Conservation (phyloP, 768 basidiomycete species). For the Trametes cinnabarina region DNA sequence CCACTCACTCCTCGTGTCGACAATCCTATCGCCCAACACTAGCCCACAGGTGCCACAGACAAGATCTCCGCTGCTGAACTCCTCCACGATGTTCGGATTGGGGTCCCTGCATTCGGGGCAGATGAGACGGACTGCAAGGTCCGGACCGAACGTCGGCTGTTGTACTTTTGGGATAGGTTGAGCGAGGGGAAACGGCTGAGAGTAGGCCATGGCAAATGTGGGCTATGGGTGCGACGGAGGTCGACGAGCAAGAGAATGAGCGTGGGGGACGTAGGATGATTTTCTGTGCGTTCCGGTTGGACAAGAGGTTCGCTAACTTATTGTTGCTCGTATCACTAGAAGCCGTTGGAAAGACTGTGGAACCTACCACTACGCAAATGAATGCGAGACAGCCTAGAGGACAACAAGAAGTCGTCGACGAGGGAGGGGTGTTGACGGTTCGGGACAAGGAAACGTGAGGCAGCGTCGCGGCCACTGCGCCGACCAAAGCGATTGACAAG, state of each 20-base stretch:
- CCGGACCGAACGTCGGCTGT: constrained; percentile 69
- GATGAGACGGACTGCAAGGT: constrained; percentile 84
- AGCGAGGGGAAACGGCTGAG: constrained; percentile 80
- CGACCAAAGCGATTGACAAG: not conserved
- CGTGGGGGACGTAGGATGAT: not conserved
- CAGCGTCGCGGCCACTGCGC: not conserved
- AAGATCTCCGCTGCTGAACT: constrained; percentile 96
- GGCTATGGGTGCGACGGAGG: constrained; percentile 19
- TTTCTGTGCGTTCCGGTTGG: not conserved
- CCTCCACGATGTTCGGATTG: constrained; percentile 92
- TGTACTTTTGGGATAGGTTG: constrained; percentile 49
- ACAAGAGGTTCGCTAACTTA: not conserved
- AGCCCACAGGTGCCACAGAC: constrained; percentile 93
- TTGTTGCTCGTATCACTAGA: constrained; percentile 3
- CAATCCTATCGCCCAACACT: constrained; percentile 93
- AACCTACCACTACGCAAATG: constrained; percentile 16
- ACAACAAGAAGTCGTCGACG: not conserved
- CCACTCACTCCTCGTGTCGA: constrained; percentile 99
- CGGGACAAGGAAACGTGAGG: constrained; percentile 12
- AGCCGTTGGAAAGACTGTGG: not conserved
- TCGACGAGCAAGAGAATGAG: constrained; percentile 9
- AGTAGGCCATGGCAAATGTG: constrained; percentile 54
- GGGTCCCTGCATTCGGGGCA: constrained; percentile 96
- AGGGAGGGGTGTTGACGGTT: constrained; percentile 11
- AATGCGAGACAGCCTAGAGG: not conserved